Conservation (phyloP, 495 filamentous ascomycete species). For the Cenococcum geophilum region DNA sequence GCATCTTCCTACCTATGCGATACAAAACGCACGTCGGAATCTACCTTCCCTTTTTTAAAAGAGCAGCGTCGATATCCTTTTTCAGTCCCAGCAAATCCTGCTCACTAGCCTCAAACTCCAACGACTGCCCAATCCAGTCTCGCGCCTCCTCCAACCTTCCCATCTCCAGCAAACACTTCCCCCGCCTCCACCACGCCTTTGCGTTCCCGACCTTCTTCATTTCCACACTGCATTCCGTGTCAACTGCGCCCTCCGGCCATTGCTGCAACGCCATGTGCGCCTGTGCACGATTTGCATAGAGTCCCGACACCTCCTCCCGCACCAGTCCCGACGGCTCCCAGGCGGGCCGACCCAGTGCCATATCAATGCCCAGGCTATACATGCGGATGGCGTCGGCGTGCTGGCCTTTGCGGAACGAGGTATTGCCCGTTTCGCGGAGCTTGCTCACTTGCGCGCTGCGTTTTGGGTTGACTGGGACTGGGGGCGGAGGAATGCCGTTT, state of each 20-base stretch:
- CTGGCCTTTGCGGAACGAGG: conserved; percentile 67
- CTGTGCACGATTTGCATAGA: conserved; percentile 87
- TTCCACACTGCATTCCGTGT: conserved; percentile 87
- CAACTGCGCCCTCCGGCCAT: conserved; percentile 76
- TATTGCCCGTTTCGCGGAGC: conserved; percentile 82
- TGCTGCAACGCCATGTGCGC: conserved; percentile 70
- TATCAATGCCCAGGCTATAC: conserved; percentile 77
- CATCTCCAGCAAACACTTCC: conserved; percentile 85
- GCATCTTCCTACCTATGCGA: no score
- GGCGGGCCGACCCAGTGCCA: conserved; percentile 70
- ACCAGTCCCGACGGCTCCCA: conserved; percentile 84
- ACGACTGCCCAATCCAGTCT: conserved; percentile 60
- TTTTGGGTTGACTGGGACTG: conserved; percentile 32
- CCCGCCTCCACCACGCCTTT: conserved; percentile 89
- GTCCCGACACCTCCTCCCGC: conserved; percentile 69
- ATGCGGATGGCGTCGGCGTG: conserved; percentile 69
- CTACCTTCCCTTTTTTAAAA: conserved; percentile 33
- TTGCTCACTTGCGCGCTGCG: conserved; percentile 70
- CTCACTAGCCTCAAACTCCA: conserved; percentile 79
- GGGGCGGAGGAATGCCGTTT: conserved; percentile 25
- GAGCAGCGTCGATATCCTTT: conserved; percentile 58
- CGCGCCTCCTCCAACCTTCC: conserved; percentile 73
- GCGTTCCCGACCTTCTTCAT: conserved; percentile 78
- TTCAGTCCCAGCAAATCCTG: conserved; percentile 62
- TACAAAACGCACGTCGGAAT: background rate